Percentiles rank a stretch among this genome's conserved stretches.
Evolutionary conservation across 2,329 filamentous ascomycete species (phyloP).

Genomic region (Aspergillus fumigatus): DNA sequence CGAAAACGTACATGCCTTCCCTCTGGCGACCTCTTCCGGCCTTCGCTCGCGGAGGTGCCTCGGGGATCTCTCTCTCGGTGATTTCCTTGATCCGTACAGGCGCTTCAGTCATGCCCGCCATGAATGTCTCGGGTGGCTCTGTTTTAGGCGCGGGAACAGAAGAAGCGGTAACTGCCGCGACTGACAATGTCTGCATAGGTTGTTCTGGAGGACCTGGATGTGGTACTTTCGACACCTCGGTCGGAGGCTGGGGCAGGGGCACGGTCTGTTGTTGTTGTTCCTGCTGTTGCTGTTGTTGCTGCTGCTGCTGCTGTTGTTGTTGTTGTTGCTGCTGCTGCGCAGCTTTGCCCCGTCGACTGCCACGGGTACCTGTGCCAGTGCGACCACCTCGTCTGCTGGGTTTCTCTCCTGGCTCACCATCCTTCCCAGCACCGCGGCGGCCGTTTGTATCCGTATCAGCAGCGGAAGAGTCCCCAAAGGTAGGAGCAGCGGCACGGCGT

Average conservation of each 20-base stretch:
- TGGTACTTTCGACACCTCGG: constrained; percentile 15
- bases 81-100: constrained; percentile 23
- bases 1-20: constrained; percentile 34
- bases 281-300: constrained; percentile 11
- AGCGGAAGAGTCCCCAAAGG: constrained; percentile 39
- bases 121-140: constrained; percentile 18
- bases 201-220: constrained; percentile 9
- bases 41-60: constrained; percentile 21
- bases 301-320: constrained; percentile 7
- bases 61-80: constrained; percentile 21
- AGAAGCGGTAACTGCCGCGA: constrained; percentile 10
- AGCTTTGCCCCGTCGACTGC: constrained; percentile 31
- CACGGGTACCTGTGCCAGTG: constrained; percentile 28
- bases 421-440: constrained; percentile 30
- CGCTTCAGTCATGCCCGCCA: constrained; percentile 16
- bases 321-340: constrained; percentile 17
- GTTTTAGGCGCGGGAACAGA: constrained; percentile 23
- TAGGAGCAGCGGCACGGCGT: constrained; percentile 46
- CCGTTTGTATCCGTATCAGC: constrained; percentile 33
- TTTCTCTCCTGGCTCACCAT: constrained; percentile 34
- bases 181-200: neutral
- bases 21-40: constrained; percentile 27
- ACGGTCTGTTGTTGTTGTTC: constrained; percentile 17
- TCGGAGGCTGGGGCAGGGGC: constrained; percentile 2
- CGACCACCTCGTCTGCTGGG: constrained; percentile 32